Percentiles rank a stretch among this genome's conserved stretches.
phyloP scores from a whole-genome alignment of 768 basidiomycete species.

The Calocera viscosa region DNA sequence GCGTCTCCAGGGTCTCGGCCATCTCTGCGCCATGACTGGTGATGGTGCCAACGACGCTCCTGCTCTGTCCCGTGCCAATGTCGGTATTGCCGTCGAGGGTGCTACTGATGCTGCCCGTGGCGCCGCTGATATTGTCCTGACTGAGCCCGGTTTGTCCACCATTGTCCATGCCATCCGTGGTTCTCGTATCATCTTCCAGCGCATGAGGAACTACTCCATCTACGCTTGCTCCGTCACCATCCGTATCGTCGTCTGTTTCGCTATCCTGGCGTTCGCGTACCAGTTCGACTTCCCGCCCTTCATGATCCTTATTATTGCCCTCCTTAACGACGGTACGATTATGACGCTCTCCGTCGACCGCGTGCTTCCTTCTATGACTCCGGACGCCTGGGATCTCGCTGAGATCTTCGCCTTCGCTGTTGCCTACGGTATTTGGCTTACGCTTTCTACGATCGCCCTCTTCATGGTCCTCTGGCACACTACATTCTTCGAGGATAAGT shows the following conservation, averaged over 20 bases:
- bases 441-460: slow-evolving; percentile 76
- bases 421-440: slow-evolving; percentile 90
- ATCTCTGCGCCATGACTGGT: slow-evolving; percentile 97
- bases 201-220: slow-evolving; percentile 99
- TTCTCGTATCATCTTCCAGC: slow-evolving; percentile 98
- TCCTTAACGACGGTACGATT: slow-evolving; percentile 96
- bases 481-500: slow-evolving; percentile 77
- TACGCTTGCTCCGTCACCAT: slow-evolving; percentile 92
- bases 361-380: slow-evolving; percentile 81
- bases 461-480: slow-evolving; percentile 79
- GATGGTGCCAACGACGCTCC: slow-evolving; percentile 99
- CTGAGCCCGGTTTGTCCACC: slow-evolving; percentile 96
- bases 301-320: slow-evolving; percentile 97
- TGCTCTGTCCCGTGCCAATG: slow-evolving; percentile 93
- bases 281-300: slow-evolving; percentile 98
- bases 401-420: slow-evolving; percentile 95
- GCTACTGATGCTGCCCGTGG: slow-evolving; percentile 97
- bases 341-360: slow-evolving; percentile 96
- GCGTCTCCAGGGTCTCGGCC: slow-evolving; percentile 90
- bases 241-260: slow-evolving; percentile 97
- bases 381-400: slow-evolving; percentile 89
- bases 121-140: slow-evolving; percentile 95
- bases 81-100: slow-evolving; percentile 99
- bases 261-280: slow-evolving; percentile 90
- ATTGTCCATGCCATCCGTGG: slow-evolving; percentile 98